Evolutionary conservation across 2,329 filamentous ascomycete genomes (phyloP).

Genomic region (Xylariaceae sp.): DNA sequence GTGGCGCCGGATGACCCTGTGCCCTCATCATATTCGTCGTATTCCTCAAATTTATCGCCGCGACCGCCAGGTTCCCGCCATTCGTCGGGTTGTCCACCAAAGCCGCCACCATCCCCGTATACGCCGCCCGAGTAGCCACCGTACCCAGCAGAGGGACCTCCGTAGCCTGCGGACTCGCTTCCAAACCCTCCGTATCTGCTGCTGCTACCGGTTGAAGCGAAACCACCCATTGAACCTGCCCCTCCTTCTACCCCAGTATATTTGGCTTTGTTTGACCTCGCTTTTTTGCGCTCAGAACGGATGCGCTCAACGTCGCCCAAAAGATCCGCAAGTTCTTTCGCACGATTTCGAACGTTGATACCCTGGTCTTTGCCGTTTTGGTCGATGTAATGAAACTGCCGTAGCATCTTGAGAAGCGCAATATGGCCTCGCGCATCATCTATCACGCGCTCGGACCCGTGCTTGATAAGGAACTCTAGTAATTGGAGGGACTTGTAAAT

Average conservation of each 20-base stretch:
- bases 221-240: constrained; percentile 49
- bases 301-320: constrained; percentile 88
- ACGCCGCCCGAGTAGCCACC: constrained; percentile 68
- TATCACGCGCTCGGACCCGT: constrained; percentile 94
- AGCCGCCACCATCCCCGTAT: constrained; percentile 93
- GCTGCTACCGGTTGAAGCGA: constrained; percentile 44
- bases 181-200: constrained; percentile 85
- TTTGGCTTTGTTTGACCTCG: constrained; percentile 84
- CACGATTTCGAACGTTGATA: constrained; percentile 92
- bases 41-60: constrained; percentile 85
- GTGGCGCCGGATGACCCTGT: constrained; percentile 48
- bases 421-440: constrained; percentile 95
- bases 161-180: constrained; percentile 74
- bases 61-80: constrained; percentile 63
- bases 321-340: constrained; percentile 93
- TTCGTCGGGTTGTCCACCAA: constrained; percentile 72
- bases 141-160: constrained; percentile 50
- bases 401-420: constrained; percentile 94
- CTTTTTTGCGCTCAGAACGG: constrained; percentile 80
- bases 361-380: constrained; percentile 97
- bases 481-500: constrained; percentile 98
- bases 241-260: constrained; percentile 91
- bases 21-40: constrained; percentile 91
- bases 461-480: constrained; percentile 95
- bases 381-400: constrained; percentile 96